Evolutionary conservation across 1,284 basidiomycete genomes (phyloP).

Genomic region (Trametes polyzona): DNA sequence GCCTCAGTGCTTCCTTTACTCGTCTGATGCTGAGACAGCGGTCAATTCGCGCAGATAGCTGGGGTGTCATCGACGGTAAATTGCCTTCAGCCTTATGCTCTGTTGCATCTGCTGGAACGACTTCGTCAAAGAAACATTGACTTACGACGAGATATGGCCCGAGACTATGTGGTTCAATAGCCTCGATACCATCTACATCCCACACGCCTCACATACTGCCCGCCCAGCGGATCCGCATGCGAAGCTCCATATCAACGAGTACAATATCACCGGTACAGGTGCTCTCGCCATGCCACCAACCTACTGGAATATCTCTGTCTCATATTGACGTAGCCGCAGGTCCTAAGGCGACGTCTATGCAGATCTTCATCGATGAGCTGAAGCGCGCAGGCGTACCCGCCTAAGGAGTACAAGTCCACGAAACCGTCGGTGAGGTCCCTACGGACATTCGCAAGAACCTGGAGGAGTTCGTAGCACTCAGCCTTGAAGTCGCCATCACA

Average conservation of each 20-base stretch:
- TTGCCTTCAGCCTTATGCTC: not conserved
- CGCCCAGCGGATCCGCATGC: conserved; percentile 48
- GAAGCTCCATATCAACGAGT: conserved; percentile 55
- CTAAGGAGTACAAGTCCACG: conserved; percentile 57
- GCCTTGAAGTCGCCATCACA: conserved; percentile 64
- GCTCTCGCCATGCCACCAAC: not conserved
- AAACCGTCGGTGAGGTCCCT: conserved; percentile 54
- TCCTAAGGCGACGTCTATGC: conserved; percentile 54
- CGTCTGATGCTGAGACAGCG: too few relatives aligned
- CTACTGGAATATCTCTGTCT: too few relatives aligned
- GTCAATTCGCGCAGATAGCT: conserved; percentile 30
- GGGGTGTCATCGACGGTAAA: conserved; percentile 45
- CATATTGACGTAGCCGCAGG: conserved; percentile 30
- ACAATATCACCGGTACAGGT: conserved; percentile 40
- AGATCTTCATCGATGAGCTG: conserved; percentile 52
- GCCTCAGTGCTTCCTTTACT: too few relatives aligned
- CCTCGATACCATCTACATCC: conserved; percentile 46
- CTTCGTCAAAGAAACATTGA: conserved; percentile 45
- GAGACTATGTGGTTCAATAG: conserved; percentile 48
- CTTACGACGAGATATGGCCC: conserved; percentile 59
- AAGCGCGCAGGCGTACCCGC: conserved; percentile 51
- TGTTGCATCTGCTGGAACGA: too few relatives aligned
- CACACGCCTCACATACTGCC: conserved; percentile 48
- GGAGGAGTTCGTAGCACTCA: conserved; percentile 52
- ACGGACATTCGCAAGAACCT: conserved; percentile 48